Percentiles rank a stretch among this genome's conserved stretches.
Conservation (phyloP, 2,329 filamentous ascomycete species). For the Fusarium camptoceras region DNA sequence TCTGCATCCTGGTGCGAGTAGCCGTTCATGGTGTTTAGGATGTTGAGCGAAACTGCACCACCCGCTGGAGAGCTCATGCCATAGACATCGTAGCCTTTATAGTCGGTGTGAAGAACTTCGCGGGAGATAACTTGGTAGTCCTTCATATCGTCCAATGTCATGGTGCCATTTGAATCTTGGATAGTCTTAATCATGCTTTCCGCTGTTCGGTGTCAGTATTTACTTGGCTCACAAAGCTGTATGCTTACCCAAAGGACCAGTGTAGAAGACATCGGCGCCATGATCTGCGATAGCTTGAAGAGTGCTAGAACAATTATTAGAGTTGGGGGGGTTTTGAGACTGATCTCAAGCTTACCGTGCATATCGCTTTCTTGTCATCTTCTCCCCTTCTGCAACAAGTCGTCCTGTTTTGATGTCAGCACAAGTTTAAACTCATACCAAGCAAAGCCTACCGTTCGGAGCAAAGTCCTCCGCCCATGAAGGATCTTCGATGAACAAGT, state of each 20-base stretch:
- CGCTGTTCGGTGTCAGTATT: slow-evolving; percentile 59
- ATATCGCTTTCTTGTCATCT: slow-evolving; percentile 83
- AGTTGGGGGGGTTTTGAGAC: rapidly evolving
- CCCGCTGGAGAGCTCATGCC: slow-evolving; percentile 80
- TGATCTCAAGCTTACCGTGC: slow-evolving; percentile 60
- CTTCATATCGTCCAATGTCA: slow-evolving; percentile 82
- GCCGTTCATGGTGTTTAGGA: slow-evolving; percentile 85
- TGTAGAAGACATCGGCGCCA: slow-evolving; percentile 81
- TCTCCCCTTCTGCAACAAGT: slow-evolving; percentile 77
- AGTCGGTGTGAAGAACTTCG: slow-evolving; percentile 71
- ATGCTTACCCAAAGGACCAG: slow-evolving; percentile 68
- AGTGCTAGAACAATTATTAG: slow-evolving; percentile 57
- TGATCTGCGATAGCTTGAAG: slow-evolving; percentile 80
- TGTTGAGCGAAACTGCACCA: slow-evolving; percentile 79
- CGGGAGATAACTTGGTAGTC: slow-evolving; percentile 78
- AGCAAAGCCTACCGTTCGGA: slow-evolving; percentile 68
- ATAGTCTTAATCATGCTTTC: slow-evolving; percentile 78
- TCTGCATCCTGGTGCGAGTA: slow-evolving; percentile 68
- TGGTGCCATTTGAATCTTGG: slow-evolving; percentile 79
- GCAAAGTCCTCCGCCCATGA: slow-evolving; percentile 91
- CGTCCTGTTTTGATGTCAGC: slow-evolving; percentile 58
- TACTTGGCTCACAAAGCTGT: not conserved
- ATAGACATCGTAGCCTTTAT: slow-evolving; percentile 77
- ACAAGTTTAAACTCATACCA: not conserved
- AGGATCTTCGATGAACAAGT: slow-evolving; percentile 80